Conservation (phyloP, 2,329 filamentous ascomycete species). For the Beauveria caledonica region DNA sequence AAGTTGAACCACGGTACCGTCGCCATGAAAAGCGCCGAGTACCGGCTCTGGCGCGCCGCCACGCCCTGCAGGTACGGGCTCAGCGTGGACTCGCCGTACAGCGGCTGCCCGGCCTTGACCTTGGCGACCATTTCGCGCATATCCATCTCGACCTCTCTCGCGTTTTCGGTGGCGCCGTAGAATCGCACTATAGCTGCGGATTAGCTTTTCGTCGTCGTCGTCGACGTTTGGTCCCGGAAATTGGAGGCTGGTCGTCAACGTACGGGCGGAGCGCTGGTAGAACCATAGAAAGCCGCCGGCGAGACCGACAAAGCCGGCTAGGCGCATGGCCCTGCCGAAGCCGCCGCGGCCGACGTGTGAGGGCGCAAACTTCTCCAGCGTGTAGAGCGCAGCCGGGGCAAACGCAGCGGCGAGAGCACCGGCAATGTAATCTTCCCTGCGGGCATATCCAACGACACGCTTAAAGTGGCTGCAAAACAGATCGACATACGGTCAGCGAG, state of each 20-base stretch:
- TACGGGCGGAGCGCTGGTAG: conserved; percentile 79
- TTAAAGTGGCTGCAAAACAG: conserved; percentile 64
- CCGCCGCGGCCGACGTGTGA: conserved; percentile 77
- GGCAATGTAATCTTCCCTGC: conserved; percentile 71
- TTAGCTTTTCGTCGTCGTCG: neutral
- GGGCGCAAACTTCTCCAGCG: conserved; percentile 78
- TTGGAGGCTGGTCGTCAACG: conserved; percentile 24
- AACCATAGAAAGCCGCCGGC: conserved; percentile 75
- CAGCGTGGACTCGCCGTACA: conserved; percentile 75
- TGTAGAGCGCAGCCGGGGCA: conserved; percentile 64
- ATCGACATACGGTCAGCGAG: conserved; percentile 16
- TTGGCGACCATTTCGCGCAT: conserved; percentile 97
- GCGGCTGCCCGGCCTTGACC: conserved; percentile 82
- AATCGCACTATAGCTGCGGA: conserved; percentile 61
- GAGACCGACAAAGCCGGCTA: conserved; percentile 64
- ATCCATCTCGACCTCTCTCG: conserved; percentile 86
- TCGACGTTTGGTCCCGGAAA: neutral
- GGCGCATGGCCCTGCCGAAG: conserved; percentile 74
- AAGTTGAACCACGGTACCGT: conserved; percentile 96
- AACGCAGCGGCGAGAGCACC: conserved; percentile 61
- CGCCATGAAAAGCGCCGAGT: conserved; percentile 75
- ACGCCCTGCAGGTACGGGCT: conserved; percentile 90
- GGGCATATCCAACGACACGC: conserved; percentile 81
- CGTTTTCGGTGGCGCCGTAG: conserved; percentile 90
- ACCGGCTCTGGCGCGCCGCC: conserved; percentile 84